Percentiles rank a stretch among this genome's conserved stretches.
phyloP scores from a whole-genome alignment of 768 basidiomycete genomes.

The Termitomyces sp. region DNA sequence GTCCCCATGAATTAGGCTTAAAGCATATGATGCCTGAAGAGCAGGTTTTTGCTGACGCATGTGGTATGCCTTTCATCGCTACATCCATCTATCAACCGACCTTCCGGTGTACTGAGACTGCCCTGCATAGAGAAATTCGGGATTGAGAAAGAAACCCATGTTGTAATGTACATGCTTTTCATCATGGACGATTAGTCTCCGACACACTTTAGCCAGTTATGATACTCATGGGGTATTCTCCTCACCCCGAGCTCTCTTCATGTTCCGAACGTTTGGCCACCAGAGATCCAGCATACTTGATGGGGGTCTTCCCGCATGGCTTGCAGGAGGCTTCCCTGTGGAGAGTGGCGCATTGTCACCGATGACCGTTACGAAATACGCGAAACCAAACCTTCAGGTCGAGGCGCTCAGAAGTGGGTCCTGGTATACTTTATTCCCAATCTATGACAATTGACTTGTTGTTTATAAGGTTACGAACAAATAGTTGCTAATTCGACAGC shows the following conservation, averaged over 20 bases:
- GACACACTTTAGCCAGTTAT: slow-evolving; percentile 41
- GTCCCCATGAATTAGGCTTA: slow-evolving; percentile 69
- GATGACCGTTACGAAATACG: slow-evolving; percentile 35
- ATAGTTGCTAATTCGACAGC: slow-evolving; percentile 63
- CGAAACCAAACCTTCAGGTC: slow-evolving; percentile 46
- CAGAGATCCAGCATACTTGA: slow-evolving; percentile 80
- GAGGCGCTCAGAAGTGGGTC: slow-evolving; percentile 48
- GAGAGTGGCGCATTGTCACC: slow-evolving; percentile 31
- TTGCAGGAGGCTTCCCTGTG: slow-evolving; percentile 54
- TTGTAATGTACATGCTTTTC: slow-evolving; percentile 61
- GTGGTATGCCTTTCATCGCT: slow-evolving; percentile 47
- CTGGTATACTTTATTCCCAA: background rate
- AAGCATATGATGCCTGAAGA: slow-evolving; percentile 91
- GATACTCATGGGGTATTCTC: slow-evolving; percentile 91
- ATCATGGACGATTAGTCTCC: background rate
- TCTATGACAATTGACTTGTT: slow-evolving; percentile 7
- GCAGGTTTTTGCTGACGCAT: slow-evolving; percentile 69
- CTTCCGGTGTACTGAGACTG: background rate
- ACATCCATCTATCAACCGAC: background rate
- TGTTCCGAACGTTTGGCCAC: slow-evolving; percentile 92
- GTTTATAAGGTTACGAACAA: slow-evolving; percentile 65
- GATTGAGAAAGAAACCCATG: slow-evolving; percentile 68
- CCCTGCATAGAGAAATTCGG: slow-evolving; percentile 52
- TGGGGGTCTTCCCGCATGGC: slow-evolving; percentile 88
- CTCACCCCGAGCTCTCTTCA: slow-evolving; percentile 88